Conservation (phyloP, 1,284 basidiomycete genomes). For the Trametes versicolor region DNA sequence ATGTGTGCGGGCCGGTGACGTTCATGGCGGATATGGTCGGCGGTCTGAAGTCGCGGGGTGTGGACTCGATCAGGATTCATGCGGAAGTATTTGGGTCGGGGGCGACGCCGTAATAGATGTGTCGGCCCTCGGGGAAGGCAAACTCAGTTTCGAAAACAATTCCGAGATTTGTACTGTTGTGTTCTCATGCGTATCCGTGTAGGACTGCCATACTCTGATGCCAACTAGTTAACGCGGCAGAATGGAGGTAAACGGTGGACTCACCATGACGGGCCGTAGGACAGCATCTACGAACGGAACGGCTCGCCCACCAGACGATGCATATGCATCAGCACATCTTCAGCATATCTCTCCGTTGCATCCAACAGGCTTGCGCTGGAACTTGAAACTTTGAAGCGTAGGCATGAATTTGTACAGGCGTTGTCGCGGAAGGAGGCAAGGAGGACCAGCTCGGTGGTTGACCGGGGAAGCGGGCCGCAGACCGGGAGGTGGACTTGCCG, state of each 20-base stretch:
- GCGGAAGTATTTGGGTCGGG: constrained; percentile 40
- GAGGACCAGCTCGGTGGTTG: too few species aligned
- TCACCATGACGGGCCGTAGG: too few species aligned
- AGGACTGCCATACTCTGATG: too few species aligned
- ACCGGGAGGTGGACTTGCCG: neutral
- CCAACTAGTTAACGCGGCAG: neutral
- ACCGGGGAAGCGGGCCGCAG: neutral
- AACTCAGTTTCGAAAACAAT: neutral
- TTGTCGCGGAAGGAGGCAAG: too few species aligned
- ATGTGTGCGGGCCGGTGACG: constrained; percentile 39
- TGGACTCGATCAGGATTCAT: constrained; percentile 33
- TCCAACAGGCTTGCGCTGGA: too few species aligned
- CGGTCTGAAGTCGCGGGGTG: constrained; percentile 32
- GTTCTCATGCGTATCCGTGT: neutral
- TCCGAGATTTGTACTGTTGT: neutral
- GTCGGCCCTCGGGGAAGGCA: neutral
- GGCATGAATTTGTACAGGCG: too few species aligned
- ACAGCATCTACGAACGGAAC: too few species aligned
- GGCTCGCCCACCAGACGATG: too few species aligned
- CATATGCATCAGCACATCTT: too few species aligned
- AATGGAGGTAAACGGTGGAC: too few species aligned
- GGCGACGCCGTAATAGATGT: constrained; percentile 22
- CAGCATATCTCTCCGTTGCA: too few species aligned
- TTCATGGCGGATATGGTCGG: constrained; percentile 38
- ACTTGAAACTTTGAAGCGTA: too few species aligned